Evolutionary conservation across 2,329 filamentous ascomycete genomes (phyloP).

Genomic region (Neofusicoccum umdonicola): DNA sequence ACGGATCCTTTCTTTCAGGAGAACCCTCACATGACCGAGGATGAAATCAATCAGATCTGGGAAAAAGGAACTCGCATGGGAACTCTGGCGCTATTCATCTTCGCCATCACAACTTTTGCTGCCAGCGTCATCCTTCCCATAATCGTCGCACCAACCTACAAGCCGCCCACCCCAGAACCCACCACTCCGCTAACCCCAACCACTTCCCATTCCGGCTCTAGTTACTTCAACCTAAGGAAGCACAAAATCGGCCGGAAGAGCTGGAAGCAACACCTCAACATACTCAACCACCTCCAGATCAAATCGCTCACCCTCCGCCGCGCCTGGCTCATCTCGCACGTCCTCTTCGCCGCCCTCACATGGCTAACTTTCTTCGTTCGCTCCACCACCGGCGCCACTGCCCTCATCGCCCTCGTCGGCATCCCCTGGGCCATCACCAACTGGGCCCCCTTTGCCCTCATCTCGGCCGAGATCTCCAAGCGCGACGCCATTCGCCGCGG

Average conservation of each 20-base stretch:
- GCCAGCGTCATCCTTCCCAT: slow-evolving; percentile 83
- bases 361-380: slow-evolving; percentile 77
- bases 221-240: slow-evolving; percentile 25
- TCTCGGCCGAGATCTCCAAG: slow-evolving; percentile 85
- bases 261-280: slow-evolving; percentile 21
- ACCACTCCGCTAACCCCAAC: slow-evolving; percentile 41
- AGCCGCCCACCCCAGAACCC: slow-evolving; percentile 39
- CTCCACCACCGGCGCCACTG: slow-evolving; percentile 68
- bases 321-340: slow-evolving; percentile 79
- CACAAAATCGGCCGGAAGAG: slow-evolving; percentile 6
- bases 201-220: slow-evolving; percentile 31
- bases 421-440: slow-evolving; percentile 90
- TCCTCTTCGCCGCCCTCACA: slow-evolving; percentile 82
- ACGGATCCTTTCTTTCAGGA: slow-evolving; percentile 75
- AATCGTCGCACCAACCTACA: slow-evolving; percentile 78
- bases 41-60: slow-evolving; percentile 76
- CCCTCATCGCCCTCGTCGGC: slow-evolving; percentile 76
- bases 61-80: slow-evolving; percentile 83
- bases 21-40: slow-evolving; percentile 73
- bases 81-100: slow-evolving; percentile 84
- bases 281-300: slow-evolving; percentile 67
- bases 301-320: slow-evolving; percentile 82
- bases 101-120: slow-evolving; percentile 78
- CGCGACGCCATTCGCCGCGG: slow-evolving; percentile 67
- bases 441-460: slow-evolving; percentile 94